Base-by-base conservation (phyloP, 2,329 filamentous ascomycete species). In the Colletotrichum euphorbiae region DNA sequence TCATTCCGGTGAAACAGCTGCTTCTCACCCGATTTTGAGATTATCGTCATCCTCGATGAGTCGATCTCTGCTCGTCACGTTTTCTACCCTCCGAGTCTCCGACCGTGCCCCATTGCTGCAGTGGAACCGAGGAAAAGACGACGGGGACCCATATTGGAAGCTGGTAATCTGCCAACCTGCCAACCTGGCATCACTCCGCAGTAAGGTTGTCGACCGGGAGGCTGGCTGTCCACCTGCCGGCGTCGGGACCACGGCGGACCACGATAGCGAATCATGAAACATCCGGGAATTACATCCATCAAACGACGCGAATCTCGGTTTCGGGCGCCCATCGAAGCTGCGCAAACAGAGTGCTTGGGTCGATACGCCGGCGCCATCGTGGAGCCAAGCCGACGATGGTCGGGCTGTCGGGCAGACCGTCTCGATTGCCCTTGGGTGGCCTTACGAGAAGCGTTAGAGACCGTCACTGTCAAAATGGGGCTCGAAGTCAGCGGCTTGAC, bases 401-500 rank as follows among this genome's bases (percentile, higher is more conserved):
- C 51, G 43, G 43, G 24, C 48, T 42, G 43, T 56, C 51, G 43
- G 43, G 24, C 48, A 63, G 42, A n/a, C 19, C 51, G 59, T 19
- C 31, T 52, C 28, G 59, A 45, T 52, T 28, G 40, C 38, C n/a
- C 54, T 51, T 58, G 17, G 36, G 62, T 64, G 52, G 60, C 31
- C 52, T 54, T 60, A 58, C 64, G 51, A 52, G 40, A 38, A 36
- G 58, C 63, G 59, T 67, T 31, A 51, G n/a, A 51, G 12, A 51
- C 19, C 45, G 59, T 67, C 64, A 33, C 66, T 60, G 61, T 60
- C 66, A 59, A 59, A 50, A 55, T 15, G 65, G 65, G 54, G 62
- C 65, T 68, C 55, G 48, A 48, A 50, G 42, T 65, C 54, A 43
- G 66, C 66, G 66, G 66, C 66, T 69, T 60, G 40, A 38, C 36